Conservation (phyloP, 805 yeast genomes). For the Metschnikowia aberdeeniae region DNA sequence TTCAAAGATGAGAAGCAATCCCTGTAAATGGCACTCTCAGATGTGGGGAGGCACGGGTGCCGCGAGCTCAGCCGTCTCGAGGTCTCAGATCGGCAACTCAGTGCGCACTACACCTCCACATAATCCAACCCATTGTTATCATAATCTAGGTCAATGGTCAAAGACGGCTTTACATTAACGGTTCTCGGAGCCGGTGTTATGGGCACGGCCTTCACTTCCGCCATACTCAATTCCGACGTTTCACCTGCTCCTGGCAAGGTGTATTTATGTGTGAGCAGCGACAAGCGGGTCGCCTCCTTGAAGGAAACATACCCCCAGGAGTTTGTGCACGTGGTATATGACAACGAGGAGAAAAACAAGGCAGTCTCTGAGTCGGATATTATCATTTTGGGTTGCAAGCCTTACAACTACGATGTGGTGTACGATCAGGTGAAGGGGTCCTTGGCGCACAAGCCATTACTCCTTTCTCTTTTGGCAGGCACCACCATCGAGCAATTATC, state of each 20-base stretch:
- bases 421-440: constrained; percentile 46
- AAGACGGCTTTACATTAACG: constrained; percentile 49
- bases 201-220: constrained; percentile 89
- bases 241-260: constrained; percentile 64
- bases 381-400: constrained; percentile 83
- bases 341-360: constrained; percentile 41
- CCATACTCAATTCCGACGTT: constrained; percentile 53
- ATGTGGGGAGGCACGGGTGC: constrained; percentile 3
- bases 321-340: constrained; percentile 50
- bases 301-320: constrained; percentile 33
- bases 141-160: not conserved
- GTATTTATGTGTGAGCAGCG: constrained; percentile 70
- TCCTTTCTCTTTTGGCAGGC: constrained; percentile 89
- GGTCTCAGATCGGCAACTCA: not conserved
- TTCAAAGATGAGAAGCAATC: not conserved
- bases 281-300: constrained; percentile 41
- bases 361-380: constrained; percentile 67
- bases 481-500: constrained; percentile 72
- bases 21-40: not conserved
- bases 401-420: constrained; percentile 66
- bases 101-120: not conserved
- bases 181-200: constrained; percentile 92
- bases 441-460: constrained; percentile 49
- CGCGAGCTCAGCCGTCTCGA: not conserved
- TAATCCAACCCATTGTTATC: not conserved